Conservation (phyloP, 257 asterid genomes). For the Ocimum tenuiflorum region DNA sequence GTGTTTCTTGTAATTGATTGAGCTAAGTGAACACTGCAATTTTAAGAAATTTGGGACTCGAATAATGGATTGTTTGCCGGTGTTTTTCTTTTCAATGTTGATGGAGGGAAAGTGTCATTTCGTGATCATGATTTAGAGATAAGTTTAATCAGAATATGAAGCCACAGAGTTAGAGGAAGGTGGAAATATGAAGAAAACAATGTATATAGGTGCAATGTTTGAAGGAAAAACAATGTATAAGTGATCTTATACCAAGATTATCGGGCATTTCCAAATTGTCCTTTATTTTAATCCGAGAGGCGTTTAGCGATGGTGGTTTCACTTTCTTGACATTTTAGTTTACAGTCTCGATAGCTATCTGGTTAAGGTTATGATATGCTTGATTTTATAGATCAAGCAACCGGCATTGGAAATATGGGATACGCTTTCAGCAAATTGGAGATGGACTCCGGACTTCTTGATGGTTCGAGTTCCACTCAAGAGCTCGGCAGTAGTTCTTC, state of each 20-base stretch:
- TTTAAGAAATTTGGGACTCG: background rate
- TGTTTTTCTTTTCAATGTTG: background rate
- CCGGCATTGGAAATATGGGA: slow-evolving; percentile 43
- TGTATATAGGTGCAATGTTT: too few relatives aligned
- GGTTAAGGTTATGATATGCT: slow-evolving; percentile 18
- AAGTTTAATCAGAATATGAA: background rate
- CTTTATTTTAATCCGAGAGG: too few relatives aligned
- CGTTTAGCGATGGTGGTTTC: background rate
- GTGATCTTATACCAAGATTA: too few relatives aligned
- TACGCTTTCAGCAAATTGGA: slow-evolving; percentile 63
- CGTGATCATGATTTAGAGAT: background rate
- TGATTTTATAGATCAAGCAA: slow-evolving; percentile 20
- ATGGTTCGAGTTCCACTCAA: slow-evolving; percentile 37
- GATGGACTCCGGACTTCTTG: slow-evolving; percentile 38
- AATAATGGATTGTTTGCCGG: background rate
- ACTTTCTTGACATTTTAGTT: background rate
- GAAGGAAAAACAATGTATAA: too few relatives aligned
- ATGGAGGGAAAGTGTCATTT: background rate
- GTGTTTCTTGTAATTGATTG: background rate
- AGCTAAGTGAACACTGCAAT: background rate
- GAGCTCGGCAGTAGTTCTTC: slow-evolving; percentile 25
- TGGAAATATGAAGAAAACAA: background rate
- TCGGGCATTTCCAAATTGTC: too few relatives aligned
- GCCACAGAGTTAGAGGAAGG: background rate
- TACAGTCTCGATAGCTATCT: background rate